Base-by-base conservation (phyloP, 1,139 yeast genomes). In the Blastobotrys niveus region DNA sequence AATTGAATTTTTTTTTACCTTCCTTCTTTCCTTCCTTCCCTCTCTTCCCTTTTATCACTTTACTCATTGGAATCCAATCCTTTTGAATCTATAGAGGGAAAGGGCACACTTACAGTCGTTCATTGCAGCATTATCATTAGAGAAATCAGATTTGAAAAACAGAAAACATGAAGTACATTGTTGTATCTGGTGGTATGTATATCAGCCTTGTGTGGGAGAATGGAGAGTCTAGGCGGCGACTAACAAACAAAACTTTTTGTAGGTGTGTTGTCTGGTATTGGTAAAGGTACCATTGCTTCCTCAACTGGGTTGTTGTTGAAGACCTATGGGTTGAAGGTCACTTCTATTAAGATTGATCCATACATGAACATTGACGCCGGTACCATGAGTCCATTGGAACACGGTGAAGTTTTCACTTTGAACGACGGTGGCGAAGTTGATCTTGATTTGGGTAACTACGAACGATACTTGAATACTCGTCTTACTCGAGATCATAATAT, bases 361-460 rank as follows among this genome's bases (percentile, higher is more conserved):
- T 91, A 91, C 70, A 86, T 91, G 95, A 91, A 91, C 70, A 87
- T 91, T 56, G 99, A 91, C 70, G 99, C 99, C 38, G 99, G 99
- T 58, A 91, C 99, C 44, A 91, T 91, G 98, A 86, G 96, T 36
- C 99, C 99, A 20, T 74, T 91, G 63, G 99, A 91, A 66, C 99
- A 91, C 63, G 99, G 99, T 45, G 99, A 91, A 67, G 95, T 96
- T 66, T 91, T 89, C 64, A 97, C 93, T 43, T 75, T 91, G 61
- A 85, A 91, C 65, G 99, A 91, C 65, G 99, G 99, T 67, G 99
- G 98, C 57, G 98, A 91, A 68, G 96, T 91, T 42, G 99, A 91
- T 70, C 77, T 91, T 64, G 99, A 91, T 70, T 74, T 91, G 57
- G 99, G 99, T 66, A 91, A 91, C 71, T 91, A 91, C 67, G 99